Conservation (phyloP, 129 eudicot genomes). For the Lactuca saligna region DNA sequence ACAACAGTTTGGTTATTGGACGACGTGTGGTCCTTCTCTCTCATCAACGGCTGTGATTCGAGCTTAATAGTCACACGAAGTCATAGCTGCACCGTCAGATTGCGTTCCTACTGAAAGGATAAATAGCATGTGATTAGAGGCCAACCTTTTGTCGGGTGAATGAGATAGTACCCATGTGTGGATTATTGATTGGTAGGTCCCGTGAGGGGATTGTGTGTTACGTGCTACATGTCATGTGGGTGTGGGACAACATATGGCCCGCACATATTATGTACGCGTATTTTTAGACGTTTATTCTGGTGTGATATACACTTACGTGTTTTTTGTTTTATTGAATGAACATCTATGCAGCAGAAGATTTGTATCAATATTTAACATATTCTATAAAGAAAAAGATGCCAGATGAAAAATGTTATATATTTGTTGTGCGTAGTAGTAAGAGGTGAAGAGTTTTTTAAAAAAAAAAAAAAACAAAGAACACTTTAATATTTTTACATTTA, state of each 20-base stretch:
- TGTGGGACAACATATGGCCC: background rate
- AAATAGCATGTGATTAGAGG: conserved; percentile 31
- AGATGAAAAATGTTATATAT: no score
- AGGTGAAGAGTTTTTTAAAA: no score
- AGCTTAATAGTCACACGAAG: background rate
- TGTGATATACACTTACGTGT: no score
- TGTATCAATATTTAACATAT: no score
- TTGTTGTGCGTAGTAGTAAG: no score
- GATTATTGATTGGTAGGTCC: conserved; percentile 26
- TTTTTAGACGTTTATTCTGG: background rate
- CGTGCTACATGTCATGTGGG: conserved; percentile 24
- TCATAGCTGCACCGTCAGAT: conserved; percentile 22
- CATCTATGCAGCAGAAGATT: no score
- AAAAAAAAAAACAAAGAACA: no score
- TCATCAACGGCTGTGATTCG: conserved; percentile 22
- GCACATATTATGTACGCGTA: background rate
- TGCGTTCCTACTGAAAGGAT: background rate
- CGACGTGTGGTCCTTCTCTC: conserved; percentile 16
- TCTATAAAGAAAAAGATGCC: no score
- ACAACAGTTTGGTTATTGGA: conserved; percentile 20
- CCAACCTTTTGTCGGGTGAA: conserved; percentile 33
- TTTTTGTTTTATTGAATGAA: no score
- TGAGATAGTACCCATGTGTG: conserved; percentile 32
- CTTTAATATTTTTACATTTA: no score
- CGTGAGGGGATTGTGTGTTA: background rate